phyloP scores from a whole-genome alignment of 2,329 filamentous ascomycete species.

The Colletotrichum sp. region DNA sequence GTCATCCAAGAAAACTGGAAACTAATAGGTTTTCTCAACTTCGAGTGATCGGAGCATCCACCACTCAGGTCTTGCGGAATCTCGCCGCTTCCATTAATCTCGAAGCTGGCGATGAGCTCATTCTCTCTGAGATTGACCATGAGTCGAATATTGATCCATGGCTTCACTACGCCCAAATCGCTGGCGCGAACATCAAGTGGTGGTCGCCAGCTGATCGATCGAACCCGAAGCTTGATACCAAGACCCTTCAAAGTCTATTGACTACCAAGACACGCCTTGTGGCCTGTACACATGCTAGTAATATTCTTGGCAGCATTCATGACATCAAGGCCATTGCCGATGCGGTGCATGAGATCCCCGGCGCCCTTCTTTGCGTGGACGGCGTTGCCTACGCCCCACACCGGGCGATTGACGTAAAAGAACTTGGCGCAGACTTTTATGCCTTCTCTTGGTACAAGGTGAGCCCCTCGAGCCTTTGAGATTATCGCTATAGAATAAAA shows the following conservation, averaged over 20 bases:
- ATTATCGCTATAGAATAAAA: background rate
- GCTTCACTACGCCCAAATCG: constrained; percentile 68
- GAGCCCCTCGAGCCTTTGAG: background rate
- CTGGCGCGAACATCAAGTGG: constrained; percentile 70
- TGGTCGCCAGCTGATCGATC: constrained; percentile 60
- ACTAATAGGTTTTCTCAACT: background rate
- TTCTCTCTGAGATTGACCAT: constrained; percentile 76
- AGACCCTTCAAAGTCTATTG: background rate
- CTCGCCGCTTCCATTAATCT: constrained; percentile 62
- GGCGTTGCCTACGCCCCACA: constrained; percentile 80
- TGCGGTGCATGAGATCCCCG: constrained; percentile 49
- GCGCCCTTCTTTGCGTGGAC: constrained; percentile 72
- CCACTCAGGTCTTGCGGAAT: constrained; percentile 78
- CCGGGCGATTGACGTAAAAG: constrained; percentile 69
- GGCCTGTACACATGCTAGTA: constrained; percentile 74
- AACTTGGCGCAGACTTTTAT: constrained; percentile 75
- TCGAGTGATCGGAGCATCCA: constrained; percentile 69
- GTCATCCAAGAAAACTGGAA: background rate
- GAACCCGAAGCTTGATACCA: constrained; percentile 54
- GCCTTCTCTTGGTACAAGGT: constrained; percentile 79
- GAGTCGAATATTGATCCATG: constrained; percentile 79
- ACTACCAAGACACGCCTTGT: constrained; percentile 67
- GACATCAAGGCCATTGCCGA: constrained; percentile 61
- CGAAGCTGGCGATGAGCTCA: constrained; percentile 64
- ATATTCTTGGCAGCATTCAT: constrained; percentile 75